Evolutionary conservation across 257 asterid species (phyloP).

Genomic region (Forsythia suspensa): DNA sequence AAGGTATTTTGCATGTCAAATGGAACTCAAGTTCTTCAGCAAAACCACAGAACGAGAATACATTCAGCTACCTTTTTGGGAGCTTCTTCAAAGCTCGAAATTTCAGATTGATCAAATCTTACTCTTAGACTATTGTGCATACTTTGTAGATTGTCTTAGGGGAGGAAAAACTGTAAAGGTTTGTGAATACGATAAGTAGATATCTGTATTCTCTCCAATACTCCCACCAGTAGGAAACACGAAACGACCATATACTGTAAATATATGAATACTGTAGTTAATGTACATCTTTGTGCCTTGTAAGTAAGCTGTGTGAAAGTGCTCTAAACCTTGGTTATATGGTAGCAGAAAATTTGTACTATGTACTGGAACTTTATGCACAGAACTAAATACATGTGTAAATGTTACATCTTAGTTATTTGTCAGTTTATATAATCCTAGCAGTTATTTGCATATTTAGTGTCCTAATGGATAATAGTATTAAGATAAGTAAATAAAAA

Average conservation of each 20-base stretch:
- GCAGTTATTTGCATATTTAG: not conserved
- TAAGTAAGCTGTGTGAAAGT: constrained; percentile 17
- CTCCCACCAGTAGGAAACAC: constrained; percentile 9
- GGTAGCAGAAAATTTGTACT: constrained; percentile 6
- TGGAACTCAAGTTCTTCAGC: constrained; percentile 36
- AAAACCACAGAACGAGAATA: constrained; percentile 50
- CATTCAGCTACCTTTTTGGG: constrained; percentile 55
- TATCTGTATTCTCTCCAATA: constrained; percentile 1
- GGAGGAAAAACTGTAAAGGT: not conserved
- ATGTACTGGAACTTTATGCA: not conserved
- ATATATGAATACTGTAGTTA: constrained; percentile 25
- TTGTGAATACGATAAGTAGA: constrained; percentile 27
- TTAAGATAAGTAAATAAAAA: too few species aligned
- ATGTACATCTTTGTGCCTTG: constrained; percentile 17
- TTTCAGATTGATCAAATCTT: constrained; percentile 35
- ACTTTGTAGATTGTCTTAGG: constrained; percentile 10
- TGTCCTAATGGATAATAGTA: too few species aligned
- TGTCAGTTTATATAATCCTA: not conserved
- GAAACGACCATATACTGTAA: constrained; percentile 35
- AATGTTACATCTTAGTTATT: not conserved
- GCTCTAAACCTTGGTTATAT: not conserved
- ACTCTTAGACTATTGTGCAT: constrained; percentile 8
- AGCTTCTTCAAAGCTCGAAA: constrained; percentile 51
- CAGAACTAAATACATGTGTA: constrained; percentile 4
- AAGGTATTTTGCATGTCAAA: constrained; percentile 55